Evolutionary conservation across 78 protist species (phyloP), one percentile per base, ranked within the genome.

Genomic region (Cavenderia fasciculata): DNA sequence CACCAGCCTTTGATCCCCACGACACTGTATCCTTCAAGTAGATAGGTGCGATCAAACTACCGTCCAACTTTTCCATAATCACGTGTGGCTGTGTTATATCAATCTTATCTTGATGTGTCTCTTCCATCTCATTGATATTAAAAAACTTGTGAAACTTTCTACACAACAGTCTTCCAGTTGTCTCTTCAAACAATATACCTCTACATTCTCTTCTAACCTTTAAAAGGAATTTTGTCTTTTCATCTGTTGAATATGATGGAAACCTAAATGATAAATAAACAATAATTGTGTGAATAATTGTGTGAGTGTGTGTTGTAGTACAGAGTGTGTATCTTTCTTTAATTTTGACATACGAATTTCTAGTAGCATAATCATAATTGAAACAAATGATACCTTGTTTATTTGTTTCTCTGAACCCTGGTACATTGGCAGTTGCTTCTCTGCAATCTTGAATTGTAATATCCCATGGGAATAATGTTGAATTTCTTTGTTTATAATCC

Each of bases 161-260:
- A 10, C 59, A 69, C 19, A 82, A 38, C 4, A 82, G 19, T 56
- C 68, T 71, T n/a, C 90, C 78, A 19, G 47, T 56, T 16, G 4
- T 4, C 44, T 65, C 47, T 11, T 68, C 36, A 23, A 82, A 82
- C 8, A 82, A 29, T 3, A 82, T 52, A 57, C 90, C 90, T 56
- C 90, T 49, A 54, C 90, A 82, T 56, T 82, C 90, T 68, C 90
- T 82, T 68, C 90, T 49, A 7, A 82, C 66, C 36, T 82, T 82
- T 4, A 34, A 44, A n/a, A 68, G 71, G 36, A 82, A 82, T 27
- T 76, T 63, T 43, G 23, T 68, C 36, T 56, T 34, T 34, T 62
- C 49, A 52, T 82, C 90, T 4, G 52, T 16, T 47, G 47, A 68
- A 12, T 46, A 19, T 2, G 19, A 31, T 68, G 90, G 90, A 27